Percentiles rank a stretch among this genome's conserved stretches.
Conservation (phyloP, 768 basidiomycete genomes). For the Boletus sp. region DNA sequence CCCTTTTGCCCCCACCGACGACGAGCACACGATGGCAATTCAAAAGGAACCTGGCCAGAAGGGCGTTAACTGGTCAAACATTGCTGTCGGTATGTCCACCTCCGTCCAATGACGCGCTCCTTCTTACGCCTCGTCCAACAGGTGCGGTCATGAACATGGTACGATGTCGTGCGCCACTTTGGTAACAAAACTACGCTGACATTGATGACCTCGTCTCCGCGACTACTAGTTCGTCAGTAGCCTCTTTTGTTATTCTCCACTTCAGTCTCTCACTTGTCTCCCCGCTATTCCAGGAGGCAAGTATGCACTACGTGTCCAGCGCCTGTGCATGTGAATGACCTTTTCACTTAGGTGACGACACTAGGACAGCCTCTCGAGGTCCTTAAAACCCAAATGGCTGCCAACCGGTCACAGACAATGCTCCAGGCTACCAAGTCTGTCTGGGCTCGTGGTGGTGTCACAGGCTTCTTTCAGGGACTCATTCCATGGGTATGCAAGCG, state of each 20-base stretch:
- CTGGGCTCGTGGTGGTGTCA: conserved; percentile 86
- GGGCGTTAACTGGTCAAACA: conserved; percentile 91
- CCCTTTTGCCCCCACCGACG: conserved; percentile 14
- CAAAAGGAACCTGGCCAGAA: conserved; percentile 87
- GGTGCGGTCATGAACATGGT: conserved; percentile 99
- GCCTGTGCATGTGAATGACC: background rate
- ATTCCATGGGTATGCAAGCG: conserved; percentile 85
- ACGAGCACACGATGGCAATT: conserved; percentile 60
- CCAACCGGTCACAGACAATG: conserved; percentile 92
- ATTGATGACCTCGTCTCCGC: conserved; percentile 2
- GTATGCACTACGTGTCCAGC: conserved; percentile 26
- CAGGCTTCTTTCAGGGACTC: conserved; percentile 95
- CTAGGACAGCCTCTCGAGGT: conserved; percentile 98
- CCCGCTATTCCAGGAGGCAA: conserved; percentile 59
- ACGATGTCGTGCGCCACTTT: conserved; percentile 34
- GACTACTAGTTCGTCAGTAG: conserved; percentile 44
- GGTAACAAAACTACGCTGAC: conserved; percentile 1
- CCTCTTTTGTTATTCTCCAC: background rate
- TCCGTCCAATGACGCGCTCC: conserved; percentile 16
- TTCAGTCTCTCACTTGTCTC: conserved; percentile 12
- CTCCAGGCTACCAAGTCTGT: conserved; percentile 77
- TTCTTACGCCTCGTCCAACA: conserved; percentile 31
- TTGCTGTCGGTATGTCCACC: conserved; percentile 76
- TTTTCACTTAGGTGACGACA: conserved; percentile 75
- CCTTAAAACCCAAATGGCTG: conserved; percentile 99